Evolutionary conservation across 257 asterid species (phyloP).

Genomic region (Jacaranda copaia): DNA sequence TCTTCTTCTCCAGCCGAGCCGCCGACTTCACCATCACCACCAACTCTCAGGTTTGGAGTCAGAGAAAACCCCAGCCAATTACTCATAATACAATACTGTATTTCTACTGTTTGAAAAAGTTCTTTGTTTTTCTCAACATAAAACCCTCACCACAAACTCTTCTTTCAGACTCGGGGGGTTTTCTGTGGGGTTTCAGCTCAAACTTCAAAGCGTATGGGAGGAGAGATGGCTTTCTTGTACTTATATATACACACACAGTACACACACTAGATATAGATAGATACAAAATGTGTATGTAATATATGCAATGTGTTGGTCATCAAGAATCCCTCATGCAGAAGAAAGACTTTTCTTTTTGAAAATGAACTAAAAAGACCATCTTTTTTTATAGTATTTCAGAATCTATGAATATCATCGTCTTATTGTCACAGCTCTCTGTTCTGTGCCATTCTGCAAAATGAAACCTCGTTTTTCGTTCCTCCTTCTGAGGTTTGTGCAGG

Average conservation of each 20-base stretch:
- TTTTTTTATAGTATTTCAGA: constrained; percentile 30
- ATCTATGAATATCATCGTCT: constrained; percentile 48
- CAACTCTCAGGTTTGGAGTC: constrained; percentile 59
- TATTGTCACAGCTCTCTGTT: constrained; percentile 36
- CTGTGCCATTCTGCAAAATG: constrained; percentile 52
- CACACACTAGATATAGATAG: constrained; percentile 26
- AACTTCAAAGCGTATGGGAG: constrained; percentile 47
- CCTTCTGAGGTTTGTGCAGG: constrained; percentile 50
- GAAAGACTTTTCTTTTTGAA: background rate
- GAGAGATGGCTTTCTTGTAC: constrained; percentile 6
- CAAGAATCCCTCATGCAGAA: constrained; percentile 37
- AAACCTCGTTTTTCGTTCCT: constrained; percentile 79
- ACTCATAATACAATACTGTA: constrained; percentile 45
- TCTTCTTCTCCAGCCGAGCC: constrained; percentile 31
- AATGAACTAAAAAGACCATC: too few species aligned
- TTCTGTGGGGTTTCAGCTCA: constrained; percentile 56
- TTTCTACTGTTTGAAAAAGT: background rate
- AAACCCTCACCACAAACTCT: constrained; percentile 34
- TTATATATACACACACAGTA: constrained; percentile 20
- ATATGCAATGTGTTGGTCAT: background rate
- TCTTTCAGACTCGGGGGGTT: background rate
- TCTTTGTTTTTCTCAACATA: constrained; percentile 22
- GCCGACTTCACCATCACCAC: constrained; percentile 44
- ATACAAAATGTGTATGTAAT: background rate
- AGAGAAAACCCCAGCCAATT: constrained; percentile 84